phyloP scores from a whole-genome alignment of 73 alveolate species.

The Tetrahymena malaccensis region DNA sequence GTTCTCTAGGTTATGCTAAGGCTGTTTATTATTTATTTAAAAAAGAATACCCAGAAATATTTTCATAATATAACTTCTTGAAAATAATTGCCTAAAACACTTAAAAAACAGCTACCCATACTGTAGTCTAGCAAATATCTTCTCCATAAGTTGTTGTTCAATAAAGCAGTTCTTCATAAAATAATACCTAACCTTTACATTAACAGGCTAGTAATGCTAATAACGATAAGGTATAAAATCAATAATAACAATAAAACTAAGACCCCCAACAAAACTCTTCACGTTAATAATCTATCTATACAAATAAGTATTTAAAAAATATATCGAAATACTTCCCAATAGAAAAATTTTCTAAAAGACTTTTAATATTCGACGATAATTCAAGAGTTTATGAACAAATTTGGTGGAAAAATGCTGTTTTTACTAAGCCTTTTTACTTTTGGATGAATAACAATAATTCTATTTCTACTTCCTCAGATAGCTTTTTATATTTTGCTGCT shows the following conservation, averaged over 20 bases:
- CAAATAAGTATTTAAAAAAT: background rate
- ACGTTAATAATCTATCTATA: background rate
- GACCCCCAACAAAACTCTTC: background rate
- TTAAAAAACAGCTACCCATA: background rate
- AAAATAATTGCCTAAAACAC: background rate
- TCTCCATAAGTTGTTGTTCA: background rate
- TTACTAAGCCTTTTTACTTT: background rate
- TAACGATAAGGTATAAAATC: background rate
- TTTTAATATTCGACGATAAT: background rate
- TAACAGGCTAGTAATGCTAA: background rate
- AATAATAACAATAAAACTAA: background rate
- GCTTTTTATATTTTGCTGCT: background rate
- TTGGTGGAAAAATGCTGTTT: background rate
- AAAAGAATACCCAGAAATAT: background rate
- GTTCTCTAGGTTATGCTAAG: background rate
- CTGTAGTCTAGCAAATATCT: background rate
- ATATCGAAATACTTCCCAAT: background rate
- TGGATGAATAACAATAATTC: background rate
- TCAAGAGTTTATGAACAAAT: background rate
- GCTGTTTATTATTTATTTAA: background rate
- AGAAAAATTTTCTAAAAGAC: background rate
- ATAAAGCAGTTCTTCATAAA: background rate
- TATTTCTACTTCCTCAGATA: background rate
- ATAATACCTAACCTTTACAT: background rate
- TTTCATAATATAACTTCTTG: background rate